Conservation (phyloP, 331 rosid species). For the Stylosanthes scabra region DNA sequence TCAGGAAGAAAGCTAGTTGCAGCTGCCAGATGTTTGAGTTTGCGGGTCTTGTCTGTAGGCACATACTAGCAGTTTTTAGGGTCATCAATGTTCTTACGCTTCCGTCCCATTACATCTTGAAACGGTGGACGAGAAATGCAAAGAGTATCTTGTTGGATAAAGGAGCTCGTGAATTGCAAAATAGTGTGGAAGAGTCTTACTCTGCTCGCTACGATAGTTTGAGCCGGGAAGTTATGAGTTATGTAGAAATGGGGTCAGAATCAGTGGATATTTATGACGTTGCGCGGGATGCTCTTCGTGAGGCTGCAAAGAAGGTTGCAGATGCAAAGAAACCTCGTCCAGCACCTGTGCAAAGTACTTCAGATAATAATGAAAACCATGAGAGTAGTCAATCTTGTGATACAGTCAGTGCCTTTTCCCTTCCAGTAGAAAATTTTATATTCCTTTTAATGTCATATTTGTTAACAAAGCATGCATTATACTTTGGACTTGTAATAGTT, state of each 20-base stretch:
- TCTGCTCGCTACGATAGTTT: background rate
- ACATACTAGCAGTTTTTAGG: slow-evolving; percentile 18
- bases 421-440: background rate
- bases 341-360: background rate
- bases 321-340: slow-evolving; percentile 7
- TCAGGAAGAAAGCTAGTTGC: slow-evolving; percentile 19
- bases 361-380: slow-evolving; percentile 3
- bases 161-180: background rate
- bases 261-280: background rate
- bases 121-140: slow-evolving; percentile 18
- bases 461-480: background rate
- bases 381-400: slow-evolving; percentile 10
- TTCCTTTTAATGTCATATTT: background rate
- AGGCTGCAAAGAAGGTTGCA: slow-evolving; percentile 17
- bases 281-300: slow-evolving; percentile 1
- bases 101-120: slow-evolving; percentile 9
- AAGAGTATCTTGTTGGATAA: background rate
- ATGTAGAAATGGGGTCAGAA: slow-evolving; percentile 10
- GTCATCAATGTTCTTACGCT: slow-evolving; percentile 6
- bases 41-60: slow-evolving; percentile 14
- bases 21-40: slow-evolving; percentile 23
- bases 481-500: background rate
- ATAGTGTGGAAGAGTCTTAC: background rate
- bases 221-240: slow-evolving; percentile 3
- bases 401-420: slow-evolving; percentile 7